Base-by-base conservation (phyloP, 306 rosid genomes). In the Boehmeria nivea region DNA sequence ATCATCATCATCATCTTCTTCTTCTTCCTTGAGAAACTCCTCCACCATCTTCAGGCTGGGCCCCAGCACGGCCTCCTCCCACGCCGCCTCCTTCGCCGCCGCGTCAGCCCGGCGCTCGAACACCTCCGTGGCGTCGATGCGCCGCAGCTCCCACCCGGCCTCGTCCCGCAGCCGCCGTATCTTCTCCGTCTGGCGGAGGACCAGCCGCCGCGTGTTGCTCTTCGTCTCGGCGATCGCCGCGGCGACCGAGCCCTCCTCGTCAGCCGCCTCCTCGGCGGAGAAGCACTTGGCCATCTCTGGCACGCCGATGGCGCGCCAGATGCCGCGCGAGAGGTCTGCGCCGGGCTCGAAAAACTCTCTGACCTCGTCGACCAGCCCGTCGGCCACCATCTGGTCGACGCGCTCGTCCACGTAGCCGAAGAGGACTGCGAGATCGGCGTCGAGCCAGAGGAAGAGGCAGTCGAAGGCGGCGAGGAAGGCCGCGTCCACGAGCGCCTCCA, bases 301-400 rank as follows among this genome's bases (percentile, higher is more conserved):
- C 25, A 34, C 65, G 16, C 76, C 80, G 12, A 74, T 74, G 1
- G 76, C 68, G 15, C 68, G 50, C 0, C 62, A 57, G 0, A 69
- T 55, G 6, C 75, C 72, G 1, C 47, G 61, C 3, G 58, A 12
- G 6, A 64, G 60, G 31, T 69, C 61, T 2, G 46, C 65, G 0
- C 55, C 58, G 0, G 65, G 65, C 20, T 39, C 68, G 36, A 27
- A 75, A 17, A 48, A 3, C 18, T 15, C 52, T 3, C 64, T 8
- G 1, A 65, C 36, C 60, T 75, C 80, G 1, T 75, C 61, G 6
- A 75, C 72, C 12, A 69, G 8, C 17, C 80, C 76, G 0, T 17
- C 46, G 2, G 58, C 42, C 44, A 60, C 72, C 80, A 75, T 75
- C 14, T 34, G 25, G 40, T 74, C 72, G 1, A 74, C 80, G 8